Evolutionary conservation across 108 stramenopile genomes (phyloP).

Genomic region (Skeletonema tropicum): DNA sequence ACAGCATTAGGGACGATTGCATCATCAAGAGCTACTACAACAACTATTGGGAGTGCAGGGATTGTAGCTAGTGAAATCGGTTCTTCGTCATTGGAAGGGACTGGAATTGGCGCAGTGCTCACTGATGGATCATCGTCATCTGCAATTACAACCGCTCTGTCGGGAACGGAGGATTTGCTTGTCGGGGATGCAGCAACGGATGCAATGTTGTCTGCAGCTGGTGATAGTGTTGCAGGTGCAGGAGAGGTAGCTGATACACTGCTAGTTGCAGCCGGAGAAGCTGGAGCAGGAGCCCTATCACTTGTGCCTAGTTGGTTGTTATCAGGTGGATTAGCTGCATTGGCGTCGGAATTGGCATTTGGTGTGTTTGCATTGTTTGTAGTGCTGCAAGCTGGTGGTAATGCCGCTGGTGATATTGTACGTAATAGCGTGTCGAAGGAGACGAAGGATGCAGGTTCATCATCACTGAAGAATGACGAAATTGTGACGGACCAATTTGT

Average conservation of each 20-base stretch:
- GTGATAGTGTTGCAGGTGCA: conserved; percentile 11
- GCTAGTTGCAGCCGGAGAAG: conserved; percentile 14
- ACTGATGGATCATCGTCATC: conserved; percentile 15
- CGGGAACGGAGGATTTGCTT: conserved; percentile 15
- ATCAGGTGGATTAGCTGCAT: conserved; percentile 20
- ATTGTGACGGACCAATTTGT: background rate
- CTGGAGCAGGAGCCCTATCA: conserved; percentile 10
- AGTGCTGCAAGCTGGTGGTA: conserved; percentile 10
- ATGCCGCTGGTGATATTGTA: background rate
- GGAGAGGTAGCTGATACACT: conserved; percentile 13
- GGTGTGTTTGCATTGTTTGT: conserved; percentile 16
- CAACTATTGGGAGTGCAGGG: background rate
- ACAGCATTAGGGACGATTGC: background rate
- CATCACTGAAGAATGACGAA: background rate
- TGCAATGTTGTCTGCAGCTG: background rate
- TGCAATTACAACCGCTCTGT: background rate
- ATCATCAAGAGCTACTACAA: background rate
- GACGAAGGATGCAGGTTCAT: background rate
- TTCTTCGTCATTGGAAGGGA: background rate
- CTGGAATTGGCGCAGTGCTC: conserved; percentile 8
- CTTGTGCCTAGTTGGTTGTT: conserved; percentile 15
- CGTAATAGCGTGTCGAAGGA: background rate
- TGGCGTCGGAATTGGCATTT: conserved; percentile 26
- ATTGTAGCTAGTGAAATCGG: conserved; percentile 2
- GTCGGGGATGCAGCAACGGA: conserved; percentile 21